Conservation (phyloP, 169 alveolate species). For the Cryptosporidium xiaoi region DNA sequence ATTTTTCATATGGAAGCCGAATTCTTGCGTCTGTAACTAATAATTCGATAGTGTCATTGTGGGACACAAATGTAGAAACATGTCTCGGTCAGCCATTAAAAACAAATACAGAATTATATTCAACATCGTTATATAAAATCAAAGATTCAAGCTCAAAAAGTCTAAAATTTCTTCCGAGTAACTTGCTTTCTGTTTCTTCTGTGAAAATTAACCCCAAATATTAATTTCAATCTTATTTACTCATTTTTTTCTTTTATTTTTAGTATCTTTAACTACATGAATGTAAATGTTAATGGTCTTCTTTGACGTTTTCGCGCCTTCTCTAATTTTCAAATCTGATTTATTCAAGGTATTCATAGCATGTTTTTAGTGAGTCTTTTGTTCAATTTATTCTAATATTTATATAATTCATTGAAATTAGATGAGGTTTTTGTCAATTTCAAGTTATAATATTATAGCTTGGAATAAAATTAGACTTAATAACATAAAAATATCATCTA, state of each 20-base stretch:
- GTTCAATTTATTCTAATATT: too few relatives aligned
- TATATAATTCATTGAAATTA: background rate
- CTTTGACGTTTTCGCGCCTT: slow-evolving; percentile 21
- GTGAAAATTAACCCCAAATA: background rate
- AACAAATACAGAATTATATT: slow-evolving; percentile 1
- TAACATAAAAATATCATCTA: background rate
- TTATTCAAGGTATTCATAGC: background rate
- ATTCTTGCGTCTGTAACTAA: slow-evolving; percentile 39
- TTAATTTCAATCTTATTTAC: background rate
- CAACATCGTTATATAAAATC: slow-evolving; percentile 23
- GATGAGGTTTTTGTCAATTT: slow-evolving; percentile 4
- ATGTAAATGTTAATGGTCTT: background rate
- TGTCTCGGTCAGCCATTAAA: slow-evolving; percentile 20
- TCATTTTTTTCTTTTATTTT: background rate
- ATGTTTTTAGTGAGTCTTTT: too few relatives aligned
- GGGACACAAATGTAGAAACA: slow-evolving; percentile 59
- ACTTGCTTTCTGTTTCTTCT: slow-evolving; percentile 30
- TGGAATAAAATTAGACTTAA: slow-evolving; percentile 11
- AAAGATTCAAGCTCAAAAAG: slow-evolving; percentile 20
- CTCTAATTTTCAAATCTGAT: too few relatives aligned
- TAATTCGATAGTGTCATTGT: slow-evolving; percentile 45
- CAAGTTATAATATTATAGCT: slow-evolving; percentile 16
- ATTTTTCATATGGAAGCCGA: slow-evolving; percentile 66
- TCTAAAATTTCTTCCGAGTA: slow-evolving; percentile 43
- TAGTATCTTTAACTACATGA: background rate